Evolutionary conservation across 139 green algal genomes (phyloP).

Genomic region (Chlamydomonas schloesseri): DNA sequence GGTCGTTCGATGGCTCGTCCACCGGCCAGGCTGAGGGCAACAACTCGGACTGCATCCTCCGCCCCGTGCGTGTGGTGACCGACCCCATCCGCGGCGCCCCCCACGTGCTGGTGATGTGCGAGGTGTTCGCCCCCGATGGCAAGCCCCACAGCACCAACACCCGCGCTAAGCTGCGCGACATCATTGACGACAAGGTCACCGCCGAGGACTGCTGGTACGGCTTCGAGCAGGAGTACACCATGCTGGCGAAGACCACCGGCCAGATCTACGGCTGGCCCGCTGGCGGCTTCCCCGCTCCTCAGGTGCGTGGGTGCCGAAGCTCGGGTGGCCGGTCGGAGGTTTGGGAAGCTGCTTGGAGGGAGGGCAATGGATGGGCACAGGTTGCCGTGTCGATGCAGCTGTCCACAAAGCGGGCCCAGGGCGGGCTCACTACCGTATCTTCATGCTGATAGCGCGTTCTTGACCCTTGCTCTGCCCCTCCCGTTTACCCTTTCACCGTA

Average conservation of each 20-base stretch:
- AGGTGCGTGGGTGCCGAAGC: conserved; percentile 34
- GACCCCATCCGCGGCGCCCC: conserved; percentile 94
- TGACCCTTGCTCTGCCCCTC: too few species aligned
- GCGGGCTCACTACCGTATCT: too few species aligned
- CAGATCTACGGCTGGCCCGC: conserved; percentile 85
- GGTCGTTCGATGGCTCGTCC: conserved; percentile 88
- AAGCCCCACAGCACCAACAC: conserved; percentile 90
- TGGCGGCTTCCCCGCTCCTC: conserved; percentile 87
- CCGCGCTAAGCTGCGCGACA: conserved; percentile 77
- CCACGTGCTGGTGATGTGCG: conserved; percentile 93
- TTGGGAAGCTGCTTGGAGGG: too few species aligned
- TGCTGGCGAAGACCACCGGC: conserved; percentile 73
- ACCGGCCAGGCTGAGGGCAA: conserved; percentile 92
- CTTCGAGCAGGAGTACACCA: conserved; percentile 96
- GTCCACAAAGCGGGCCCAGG: too few species aligned
- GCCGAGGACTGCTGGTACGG: conserved; percentile 81
- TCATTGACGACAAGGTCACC: conserved; percentile 77
- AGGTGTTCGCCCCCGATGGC: conserved; percentile 82
- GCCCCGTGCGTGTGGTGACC: conserved; percentile 79
- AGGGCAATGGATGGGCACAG: too few species aligned
- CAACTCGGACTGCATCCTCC: conserved; percentile 94
- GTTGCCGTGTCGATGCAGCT: too few species aligned
- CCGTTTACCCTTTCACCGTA: conserved; percentile 36
- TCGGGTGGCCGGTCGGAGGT: too few species aligned
- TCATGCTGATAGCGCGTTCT: too few species aligned